A percentile compares a stretch with the other conserved stretches of the same genome.
phyloP scores from a whole-genome alignment of 2,329 filamentous ascomycete genomes.

The Aspergillus fumigatiaffinis region DNA sequence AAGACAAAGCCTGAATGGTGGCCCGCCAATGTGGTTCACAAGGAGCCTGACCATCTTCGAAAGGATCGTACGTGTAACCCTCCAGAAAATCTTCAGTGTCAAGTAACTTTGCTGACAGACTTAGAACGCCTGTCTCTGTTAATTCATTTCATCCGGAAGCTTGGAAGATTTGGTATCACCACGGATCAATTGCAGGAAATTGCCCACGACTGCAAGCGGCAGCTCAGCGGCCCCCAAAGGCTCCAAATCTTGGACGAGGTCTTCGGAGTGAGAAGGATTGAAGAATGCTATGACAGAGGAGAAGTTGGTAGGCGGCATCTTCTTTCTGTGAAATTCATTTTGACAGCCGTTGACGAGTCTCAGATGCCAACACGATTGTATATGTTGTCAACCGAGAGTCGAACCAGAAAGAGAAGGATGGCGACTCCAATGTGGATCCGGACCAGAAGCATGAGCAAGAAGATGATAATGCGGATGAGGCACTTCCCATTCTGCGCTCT shows the following conservation, averaged over 20 bases:
- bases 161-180: conserved; percentile 32
- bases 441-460: too few species aligned
- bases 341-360: neutral
- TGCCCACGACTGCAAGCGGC: conserved; percentile 37
- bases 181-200: conserved; percentile 39
- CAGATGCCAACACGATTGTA: conserved; percentile 33
- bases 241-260: conserved; percentile 40
- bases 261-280: conserved; percentile 36
- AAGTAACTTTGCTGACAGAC: conserved; percentile 2
- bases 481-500: conserved; percentile 24
- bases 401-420: conserved; percentile 30
- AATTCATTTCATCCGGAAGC: conserved; percentile 39
- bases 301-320: conserved; percentile 34
- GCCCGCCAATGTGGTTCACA: conserved; percentile 40
- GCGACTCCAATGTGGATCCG: conserved; percentile 23
- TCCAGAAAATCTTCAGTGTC: neutral
- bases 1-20: conserved; percentile 45
- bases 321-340: too few species aligned
- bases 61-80: conserved; percentile 40
- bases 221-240: conserved; percentile 32
- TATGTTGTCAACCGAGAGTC: conserved; percentile 37
- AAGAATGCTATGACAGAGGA: conserved; percentile 38
- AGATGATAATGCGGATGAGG: too few species aligned
- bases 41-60: conserved; percentile 47
- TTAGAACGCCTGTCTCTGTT: conserved; percentile 36